Percentiles rank a stretch among this genome's conserved stretches.
phyloP scores from a whole-genome alignment of 192 early-diverging fungal species.

The Gryganskiella cystojenkinii region DNA sequence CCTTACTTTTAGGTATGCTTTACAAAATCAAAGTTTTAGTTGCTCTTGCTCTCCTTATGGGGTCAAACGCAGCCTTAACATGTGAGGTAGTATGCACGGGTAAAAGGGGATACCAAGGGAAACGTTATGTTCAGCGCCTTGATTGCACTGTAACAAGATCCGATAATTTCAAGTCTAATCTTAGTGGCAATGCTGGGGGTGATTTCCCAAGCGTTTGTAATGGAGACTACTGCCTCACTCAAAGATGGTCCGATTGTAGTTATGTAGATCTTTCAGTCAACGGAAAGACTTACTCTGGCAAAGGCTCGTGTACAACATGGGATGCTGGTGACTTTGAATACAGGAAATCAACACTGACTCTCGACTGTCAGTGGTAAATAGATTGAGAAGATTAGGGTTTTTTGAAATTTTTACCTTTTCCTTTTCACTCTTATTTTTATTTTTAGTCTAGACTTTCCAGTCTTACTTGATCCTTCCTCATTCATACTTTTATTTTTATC shows the following conservation, averaged over 20 bases:
- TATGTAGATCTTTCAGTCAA: conserved; percentile 5
- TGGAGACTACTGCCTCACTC: background rate
- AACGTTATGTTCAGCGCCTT: background rate
- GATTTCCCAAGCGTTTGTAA: conserved; percentile 7
- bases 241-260: conserved; percentile 2
- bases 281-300: conserved; percentile 5
- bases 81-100: background rate
- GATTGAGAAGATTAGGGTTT: no score
- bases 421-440: no score
- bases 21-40: background rate
- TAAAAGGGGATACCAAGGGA: background rate
- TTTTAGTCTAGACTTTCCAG: no score
- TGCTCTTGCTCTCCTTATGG: conserved; percentile 6
- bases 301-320: background rate
- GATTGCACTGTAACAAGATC: conserved; percentile 1
- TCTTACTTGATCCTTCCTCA: no score
- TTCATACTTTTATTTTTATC: no score
- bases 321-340: no score
- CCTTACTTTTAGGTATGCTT: conserved; percentile 1
- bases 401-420: no score
- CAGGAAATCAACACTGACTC: no score
- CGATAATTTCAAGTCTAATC: background rate
- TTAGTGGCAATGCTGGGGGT: background rate
- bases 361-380: no score
- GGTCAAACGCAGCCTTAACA: background rate